Conservation (phyloP, 2,329 filamentous ascomycete genomes). For the Albifimbria verrucaria region DNA sequence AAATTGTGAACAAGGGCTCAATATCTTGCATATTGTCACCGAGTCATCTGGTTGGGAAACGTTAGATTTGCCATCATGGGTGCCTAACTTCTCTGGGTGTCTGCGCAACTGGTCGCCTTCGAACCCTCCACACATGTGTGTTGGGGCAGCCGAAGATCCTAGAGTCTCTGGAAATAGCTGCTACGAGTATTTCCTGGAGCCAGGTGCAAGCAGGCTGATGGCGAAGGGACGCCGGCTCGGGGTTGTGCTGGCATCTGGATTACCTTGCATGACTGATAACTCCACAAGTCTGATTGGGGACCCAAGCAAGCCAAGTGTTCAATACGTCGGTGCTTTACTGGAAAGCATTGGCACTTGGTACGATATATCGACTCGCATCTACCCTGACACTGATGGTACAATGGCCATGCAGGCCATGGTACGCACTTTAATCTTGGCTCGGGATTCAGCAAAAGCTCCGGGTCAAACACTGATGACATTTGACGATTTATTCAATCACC, state of each 20-base stretch:
- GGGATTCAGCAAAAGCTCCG: not conserved
- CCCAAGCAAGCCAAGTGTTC: not conserved
- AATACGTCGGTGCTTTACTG: not conserved
- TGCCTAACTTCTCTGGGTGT: not conserved
- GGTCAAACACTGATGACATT: not conserved
- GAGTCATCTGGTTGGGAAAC: not conserved
- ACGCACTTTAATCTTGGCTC: not conserved
- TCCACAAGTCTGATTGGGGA: not conserved
- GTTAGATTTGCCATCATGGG: not conserved
- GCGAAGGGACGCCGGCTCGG: constrained; percentile 1
- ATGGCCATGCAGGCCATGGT: not conserved
- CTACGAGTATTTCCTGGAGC: not conserved
- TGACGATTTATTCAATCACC: not conserved
- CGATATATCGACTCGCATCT: not conserved
- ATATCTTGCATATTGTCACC: not conserved
- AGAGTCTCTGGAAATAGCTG: not conserved
- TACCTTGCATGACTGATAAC: constrained; percentile 1
- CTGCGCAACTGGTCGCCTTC: not conserved
- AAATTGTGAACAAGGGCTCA: not conserved
- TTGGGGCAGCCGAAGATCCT: not conserved
- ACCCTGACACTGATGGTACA: not conserved
- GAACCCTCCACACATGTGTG: not conserved
- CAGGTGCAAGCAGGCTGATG: not conserved
- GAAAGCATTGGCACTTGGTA: not conserved
- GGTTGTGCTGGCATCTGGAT: not conserved